phyloP scores from a whole-genome alignment of 192 early-diverging fungal species.

The Cladochytrium replicatum region DNA sequence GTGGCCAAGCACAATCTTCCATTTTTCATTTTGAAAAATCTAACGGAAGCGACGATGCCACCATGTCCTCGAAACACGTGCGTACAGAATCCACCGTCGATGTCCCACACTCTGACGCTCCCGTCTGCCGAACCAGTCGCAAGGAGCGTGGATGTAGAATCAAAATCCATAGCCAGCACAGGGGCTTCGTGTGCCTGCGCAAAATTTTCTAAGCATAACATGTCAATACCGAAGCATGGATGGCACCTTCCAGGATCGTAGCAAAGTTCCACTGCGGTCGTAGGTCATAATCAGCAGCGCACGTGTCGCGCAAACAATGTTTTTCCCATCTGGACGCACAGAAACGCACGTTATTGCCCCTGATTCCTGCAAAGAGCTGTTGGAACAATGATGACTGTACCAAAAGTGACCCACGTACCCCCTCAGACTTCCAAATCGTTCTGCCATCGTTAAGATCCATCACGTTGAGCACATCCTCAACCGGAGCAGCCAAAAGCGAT shows the following conservation, averaged over 20 bases:
- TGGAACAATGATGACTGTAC: neutral
- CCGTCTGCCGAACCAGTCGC: conserved; percentile 95
- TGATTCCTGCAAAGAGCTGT: conserved; percentile 54
- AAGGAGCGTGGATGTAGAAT: conserved; percentile 77
- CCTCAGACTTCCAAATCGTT: conserved; percentile 52
- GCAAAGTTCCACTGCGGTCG: conserved; percentile 51
- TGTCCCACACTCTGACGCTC: conserved; percentile 94
- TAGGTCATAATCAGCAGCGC: conserved; percentile 70
- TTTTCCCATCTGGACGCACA: conserved; percentile 64
- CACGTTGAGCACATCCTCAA: conserved; percentile 74
- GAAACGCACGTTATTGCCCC: conserved; percentile 84
- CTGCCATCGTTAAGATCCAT: conserved; percentile 59
- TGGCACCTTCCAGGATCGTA: conserved; percentile 56
- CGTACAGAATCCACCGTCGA: conserved; percentile 82
- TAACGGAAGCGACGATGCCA: conserved; percentile 74
- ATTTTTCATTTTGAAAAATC: conserved; percentile 76
- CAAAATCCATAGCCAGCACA: conserved; percentile 85
- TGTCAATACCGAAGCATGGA: conserved; percentile 11
- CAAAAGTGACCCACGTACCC: conserved; percentile 21
- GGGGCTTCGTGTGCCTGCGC: conserved; percentile 80
- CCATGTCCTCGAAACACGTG: conserved; percentile 92
- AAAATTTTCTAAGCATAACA: conserved; percentile 2
- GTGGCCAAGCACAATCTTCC: conserved; percentile 61
- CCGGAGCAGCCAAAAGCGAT: conserved; percentile 59
- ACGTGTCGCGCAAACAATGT: conserved; percentile 71